Percentiles rank a stretch among this genome's conserved stretches.
These are phyloP conservation scores for Akebia trifoliata DNA, from an alignment of 164 flowering plant genomes.

Conservation along the genomic window DNA sequence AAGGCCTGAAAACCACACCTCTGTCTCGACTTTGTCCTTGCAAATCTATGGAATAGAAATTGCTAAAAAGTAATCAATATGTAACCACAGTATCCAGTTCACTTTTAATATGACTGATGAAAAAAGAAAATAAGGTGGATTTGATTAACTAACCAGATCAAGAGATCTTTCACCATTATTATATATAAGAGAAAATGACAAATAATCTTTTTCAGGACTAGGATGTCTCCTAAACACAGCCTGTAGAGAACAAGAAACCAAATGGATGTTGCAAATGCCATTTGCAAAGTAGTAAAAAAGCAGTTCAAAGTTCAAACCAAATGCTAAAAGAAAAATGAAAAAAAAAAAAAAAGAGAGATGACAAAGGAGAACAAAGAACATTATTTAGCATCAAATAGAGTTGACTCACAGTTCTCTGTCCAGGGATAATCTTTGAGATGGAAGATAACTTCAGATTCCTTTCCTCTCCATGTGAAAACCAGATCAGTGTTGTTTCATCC, in stretches of 20 bases:
- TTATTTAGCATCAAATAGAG: not conserved
- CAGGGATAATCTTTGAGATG: slow-evolving; percentile 38
- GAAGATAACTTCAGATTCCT: slow-evolving; percentile 34
- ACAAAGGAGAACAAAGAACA: not conserved
- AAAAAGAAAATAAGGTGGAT: not conserved
- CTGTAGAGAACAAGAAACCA: slow-evolving; percentile 31
- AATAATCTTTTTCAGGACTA: slow-evolving; percentile 86
- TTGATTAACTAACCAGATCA: slow-evolving; percentile 65
- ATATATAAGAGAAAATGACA: slow-evolving; percentile 87
- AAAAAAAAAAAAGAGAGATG: not conserved
- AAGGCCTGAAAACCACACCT: slow-evolving; percentile 81
- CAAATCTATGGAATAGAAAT: slow-evolving; percentile 46
- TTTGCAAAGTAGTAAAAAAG: too few species aligned
- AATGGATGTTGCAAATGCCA: not conserved
- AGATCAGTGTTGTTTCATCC: slow-evolving; percentile 43
- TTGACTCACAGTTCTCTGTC: slow-evolving; percentile 52
- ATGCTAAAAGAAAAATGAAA: too few species aligned
- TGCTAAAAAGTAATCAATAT: slow-evolving; percentile 2
- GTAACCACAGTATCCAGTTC: too few species aligned
- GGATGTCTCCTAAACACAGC: slow-evolving; percentile 76
- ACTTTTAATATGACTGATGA: not conserved
- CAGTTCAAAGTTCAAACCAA: not conserved
- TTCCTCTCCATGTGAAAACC: slow-evolving; percentile 44
- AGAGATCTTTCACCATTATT: slow-evolving; percentile 82
- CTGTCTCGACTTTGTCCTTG: slow-evolving; percentile 85